Evolutionary conservation across 192 early-diverging fungal species (phyloP).

Genomic region (Diversispora eburnea): DNA sequence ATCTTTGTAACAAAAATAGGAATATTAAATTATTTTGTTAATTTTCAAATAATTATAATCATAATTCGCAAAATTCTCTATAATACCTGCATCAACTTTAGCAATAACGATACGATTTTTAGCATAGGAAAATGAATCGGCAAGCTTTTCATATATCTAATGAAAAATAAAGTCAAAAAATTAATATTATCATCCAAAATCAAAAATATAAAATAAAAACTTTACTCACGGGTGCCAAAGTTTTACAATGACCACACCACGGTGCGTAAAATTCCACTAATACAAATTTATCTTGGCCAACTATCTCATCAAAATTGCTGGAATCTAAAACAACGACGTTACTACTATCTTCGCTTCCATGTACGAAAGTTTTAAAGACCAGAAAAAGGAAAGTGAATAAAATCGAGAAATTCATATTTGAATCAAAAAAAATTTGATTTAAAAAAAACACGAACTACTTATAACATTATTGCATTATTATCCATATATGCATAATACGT

Average conservation of each 20-base stretch:
- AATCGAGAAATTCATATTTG: too few species aligned
- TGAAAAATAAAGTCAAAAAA: not conserved
- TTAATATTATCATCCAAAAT: not conserved
- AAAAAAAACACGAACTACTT: too few species aligned
- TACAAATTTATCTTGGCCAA: slow-evolving; percentile 83
- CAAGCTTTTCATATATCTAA: slow-evolving; percentile 76
- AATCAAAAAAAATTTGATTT: too few species aligned
- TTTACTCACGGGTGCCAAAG: slow-evolving; percentile 45
- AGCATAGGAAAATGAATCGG: slow-evolving; percentile 66
- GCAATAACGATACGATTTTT: slow-evolving; percentile 81
- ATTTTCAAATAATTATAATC: not conserved
- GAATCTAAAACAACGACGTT: slow-evolving; percentile 35
- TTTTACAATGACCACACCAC: slow-evolving; percentile 85
- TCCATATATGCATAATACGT: too few species aligned
- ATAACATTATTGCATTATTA: too few species aligned
- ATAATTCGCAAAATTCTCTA: not conserved
- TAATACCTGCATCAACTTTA: slow-evolving; percentile 66
- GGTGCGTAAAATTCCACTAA: slow-evolving; percentile 93
- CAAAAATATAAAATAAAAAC: not conserved
- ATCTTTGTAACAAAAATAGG: slow-evolving; percentile 45
- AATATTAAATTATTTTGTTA: slow-evolving; percentile 39
- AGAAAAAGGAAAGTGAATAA: too few species aligned
- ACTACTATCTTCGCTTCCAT: not conserved
- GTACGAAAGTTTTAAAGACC: too few species aligned
- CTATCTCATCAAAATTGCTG: slow-evolving; percentile 58